Base-by-base conservation (phyloP, 2,329 filamentous ascomycete species). In the Diaporthe capsici region DNA sequence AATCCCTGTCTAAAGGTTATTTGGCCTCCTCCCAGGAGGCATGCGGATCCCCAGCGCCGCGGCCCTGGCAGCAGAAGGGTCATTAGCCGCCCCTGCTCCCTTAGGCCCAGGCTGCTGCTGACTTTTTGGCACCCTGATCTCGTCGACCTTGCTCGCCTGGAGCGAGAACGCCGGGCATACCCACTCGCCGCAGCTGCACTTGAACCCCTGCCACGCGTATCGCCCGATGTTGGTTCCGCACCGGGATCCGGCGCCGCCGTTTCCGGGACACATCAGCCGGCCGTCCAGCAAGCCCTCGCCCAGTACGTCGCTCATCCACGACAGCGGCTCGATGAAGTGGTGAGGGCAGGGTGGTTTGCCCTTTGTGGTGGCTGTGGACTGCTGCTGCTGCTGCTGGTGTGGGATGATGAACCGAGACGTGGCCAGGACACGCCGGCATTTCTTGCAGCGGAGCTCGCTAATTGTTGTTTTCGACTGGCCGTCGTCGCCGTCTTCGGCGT, bases 201-300 rank as follows among this genome's bases (percentile, higher is more conserved):
- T 92, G 89, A 98, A 93, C 20, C 97, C 97, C 83, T 97, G 95
- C 97, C 97, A 99, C 71, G 96, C 94, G 82, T 98, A 99, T 80
- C 97, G 94, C 53, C 97, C 97, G 65, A 98, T 91, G 71, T 95
- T 95, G 55, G 94, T 92, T 63, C 90, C 91, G 84, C 97, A 99
- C 81, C 93, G 94, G n/a, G 65, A 17, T 4, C 47, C 47, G 13
- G 47, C 44, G 63, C 63, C 47, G 22, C 63, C 13, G 49, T 13
- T 65, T 79, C 93, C 94, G 13, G 97, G 96, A 81, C 97, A 99
- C 75, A 92, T 90, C 44, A 99, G 88, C 13, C 96, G 92, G 34
- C 97, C 97, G 76, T 96, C 94, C 34, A 98, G 88, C 77, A 93
- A 91, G 39, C 94, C 95, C 80, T 94, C 90, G 80, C 96, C 94